Evolutionary conservation across 2,329 filamentous ascomycete genomes (phyloP).

Genomic region (Microsporum audouinii): DNA sequence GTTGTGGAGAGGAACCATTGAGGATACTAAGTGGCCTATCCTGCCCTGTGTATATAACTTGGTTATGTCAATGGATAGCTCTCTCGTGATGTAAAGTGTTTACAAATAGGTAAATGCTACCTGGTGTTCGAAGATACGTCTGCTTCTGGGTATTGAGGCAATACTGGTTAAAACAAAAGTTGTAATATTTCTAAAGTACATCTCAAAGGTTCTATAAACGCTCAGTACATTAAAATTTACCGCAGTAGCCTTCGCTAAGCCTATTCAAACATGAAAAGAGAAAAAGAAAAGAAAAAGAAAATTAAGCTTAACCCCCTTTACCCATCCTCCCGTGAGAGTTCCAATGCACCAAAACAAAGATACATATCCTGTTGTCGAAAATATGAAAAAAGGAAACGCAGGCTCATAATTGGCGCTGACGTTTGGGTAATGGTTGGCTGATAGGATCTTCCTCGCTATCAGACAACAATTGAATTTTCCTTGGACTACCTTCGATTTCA

Average conservation of each 20-base stretch:
- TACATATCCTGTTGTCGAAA: not conserved
- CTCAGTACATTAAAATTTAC: not conserved
- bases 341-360: not conserved
- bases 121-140: not conserved
- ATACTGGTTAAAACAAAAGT: not conserved
- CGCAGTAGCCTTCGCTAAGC: not conserved
- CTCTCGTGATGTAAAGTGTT: no score
- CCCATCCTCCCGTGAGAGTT: no score
- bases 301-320: not conserved
- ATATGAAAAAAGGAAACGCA: not conserved
- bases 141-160: no score
- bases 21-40: constrained; percentile 2
- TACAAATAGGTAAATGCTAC: not conserved
- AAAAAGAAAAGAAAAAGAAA: not conserved
- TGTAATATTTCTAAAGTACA: not conserved
- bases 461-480: not conserved
- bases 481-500: not conserved
- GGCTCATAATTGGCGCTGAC: not conserved
- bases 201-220: not conserved
- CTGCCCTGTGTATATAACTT: not conserved
- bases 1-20: constrained; percentile 63
- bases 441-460: not conserved
- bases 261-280: not conserved
- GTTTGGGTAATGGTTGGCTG: not conserved
- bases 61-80: not conserved